Conservation (phyloP, 805 yeast species). For the Cyberlindnera nakhonratchasimensis region DNA sequence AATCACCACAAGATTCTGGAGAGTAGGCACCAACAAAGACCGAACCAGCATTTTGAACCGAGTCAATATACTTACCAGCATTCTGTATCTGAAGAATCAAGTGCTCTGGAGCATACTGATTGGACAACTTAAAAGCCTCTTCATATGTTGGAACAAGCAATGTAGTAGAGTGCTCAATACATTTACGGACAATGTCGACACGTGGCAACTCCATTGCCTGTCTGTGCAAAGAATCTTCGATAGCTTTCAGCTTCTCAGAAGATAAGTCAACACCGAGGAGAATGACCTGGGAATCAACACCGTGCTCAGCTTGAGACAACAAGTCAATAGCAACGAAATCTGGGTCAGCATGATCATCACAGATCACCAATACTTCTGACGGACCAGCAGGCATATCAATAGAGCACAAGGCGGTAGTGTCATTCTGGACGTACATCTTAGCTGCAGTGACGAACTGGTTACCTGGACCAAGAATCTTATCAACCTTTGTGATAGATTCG, state of each 20-base stretch:
- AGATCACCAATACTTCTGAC: constrained; percentile 93
- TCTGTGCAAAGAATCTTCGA: constrained; percentile 77
- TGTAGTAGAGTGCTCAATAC: constrained; percentile 88
- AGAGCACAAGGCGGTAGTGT: constrained; percentile 89
- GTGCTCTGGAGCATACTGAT: constrained; percentile 96
- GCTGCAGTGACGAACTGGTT: constrained; percentile 99
- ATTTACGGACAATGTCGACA: constrained; percentile 86
- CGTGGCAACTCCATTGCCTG: constrained; percentile 88
- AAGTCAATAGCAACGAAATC: constrained; percentile 97
- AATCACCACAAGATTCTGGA: constrained; percentile 98
- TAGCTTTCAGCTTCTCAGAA: constrained; percentile 52
- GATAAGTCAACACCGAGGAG: constrained; percentile 77
- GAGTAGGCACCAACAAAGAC: constrained; percentile 95
- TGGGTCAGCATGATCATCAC: constrained; percentile 84
- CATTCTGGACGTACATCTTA: constrained; percentile 95
- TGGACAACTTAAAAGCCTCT: constrained; percentile 84
- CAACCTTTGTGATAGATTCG: constrained; percentile 85
- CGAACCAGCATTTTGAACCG: constrained; percentile 90
- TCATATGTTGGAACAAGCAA: constrained; percentile 64
- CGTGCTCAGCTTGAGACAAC: constrained; percentile 98
- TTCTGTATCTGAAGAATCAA: constrained; percentile 84
- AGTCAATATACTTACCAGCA: constrained; percentile 66
- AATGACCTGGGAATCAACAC: constrained; percentile 96
- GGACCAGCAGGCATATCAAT: constrained; percentile 99
- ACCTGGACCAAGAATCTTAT: constrained; percentile 97